These are phyloP conservation scores for Comarum palustre DNA, from an alignment of 306 rosid species.

Conservation along the genomic window DNA sequence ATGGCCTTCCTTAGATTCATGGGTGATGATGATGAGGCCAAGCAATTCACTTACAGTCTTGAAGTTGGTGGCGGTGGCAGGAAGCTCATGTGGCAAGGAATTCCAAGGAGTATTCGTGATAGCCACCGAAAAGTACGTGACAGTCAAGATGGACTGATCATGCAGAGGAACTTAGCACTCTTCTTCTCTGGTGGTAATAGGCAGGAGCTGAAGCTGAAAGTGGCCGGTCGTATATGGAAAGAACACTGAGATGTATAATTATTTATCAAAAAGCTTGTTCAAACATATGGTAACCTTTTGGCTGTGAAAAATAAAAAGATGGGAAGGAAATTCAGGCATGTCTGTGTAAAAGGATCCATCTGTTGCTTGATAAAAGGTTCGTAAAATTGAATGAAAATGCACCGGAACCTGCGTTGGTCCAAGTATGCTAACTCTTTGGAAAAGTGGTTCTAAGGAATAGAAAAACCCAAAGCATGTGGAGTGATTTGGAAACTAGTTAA, in stretches of 20 bases:
- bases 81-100: constrained; percentile 52
- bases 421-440: not conserved
- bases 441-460: not conserved
- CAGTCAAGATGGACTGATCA: constrained; percentile 51
- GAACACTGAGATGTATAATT: constrained; percentile 24
- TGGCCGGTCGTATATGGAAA: constrained; percentile 53
- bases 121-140: constrained; percentile 52
- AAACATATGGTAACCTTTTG: constrained; percentile 7
- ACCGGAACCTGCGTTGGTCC: not conserved
- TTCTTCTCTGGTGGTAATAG: constrained; percentile 42
- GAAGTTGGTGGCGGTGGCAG: constrained; percentile 54
- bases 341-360: constrained; percentile 18
- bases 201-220: constrained; percentile 50
- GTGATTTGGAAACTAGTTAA: not conserved
- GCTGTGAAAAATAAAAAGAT: constrained; percentile 4
- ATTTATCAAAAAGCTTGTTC: not conserved
- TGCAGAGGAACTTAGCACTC: constrained; percentile 50
- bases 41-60: constrained; percentile 45
- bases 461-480: not conserved
- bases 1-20: constrained; percentile 59
- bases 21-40: constrained; percentile 58
- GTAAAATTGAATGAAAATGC: constrained; percentile 3
- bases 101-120: constrained; percentile 54
- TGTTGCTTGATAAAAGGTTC: constrained; percentile 2
- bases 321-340: constrained; percentile 7